These are phyloP conservation scores for Sugiyamaella sp. DNA, from an alignment of 1,139 yeast species.

Conservation along the genomic window DNA sequence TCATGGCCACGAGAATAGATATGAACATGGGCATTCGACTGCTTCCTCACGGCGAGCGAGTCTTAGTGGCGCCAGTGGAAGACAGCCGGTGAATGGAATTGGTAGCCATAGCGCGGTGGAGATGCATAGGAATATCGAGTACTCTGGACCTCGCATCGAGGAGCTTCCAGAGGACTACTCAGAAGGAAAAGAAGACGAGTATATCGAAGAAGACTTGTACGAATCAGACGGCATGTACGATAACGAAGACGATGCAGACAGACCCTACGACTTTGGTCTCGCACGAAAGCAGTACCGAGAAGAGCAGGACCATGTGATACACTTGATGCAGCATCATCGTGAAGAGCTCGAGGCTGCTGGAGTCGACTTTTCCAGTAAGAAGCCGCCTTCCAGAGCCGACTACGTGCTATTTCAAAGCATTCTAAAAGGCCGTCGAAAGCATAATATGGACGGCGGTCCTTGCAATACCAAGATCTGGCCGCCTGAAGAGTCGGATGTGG, in stretches of 20 bases:
- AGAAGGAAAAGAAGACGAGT: conserved; percentile 6
- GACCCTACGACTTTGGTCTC: neutral
- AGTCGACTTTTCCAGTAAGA: conserved; percentile 5
- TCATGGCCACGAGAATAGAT: conserved; percentile 23
- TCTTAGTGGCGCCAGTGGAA: too few species aligned
- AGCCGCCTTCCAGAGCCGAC: conserved; percentile 10
- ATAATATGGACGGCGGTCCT: conserved; percentile 15
- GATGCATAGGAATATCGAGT: neutral
- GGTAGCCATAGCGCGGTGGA: too few species aligned
- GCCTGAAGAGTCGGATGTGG: conserved; percentile 3
- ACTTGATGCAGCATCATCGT: conserved; percentile 15
- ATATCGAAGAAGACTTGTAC: conserved; percentile 22
- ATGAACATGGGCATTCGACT: conserved; percentile 19
- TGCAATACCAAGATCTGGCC: conserved; percentile 13
- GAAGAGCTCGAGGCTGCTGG: conserved; percentile 17
- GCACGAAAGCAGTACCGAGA: conserved; percentile 1
- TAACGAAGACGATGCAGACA: conserved; percentile 16
- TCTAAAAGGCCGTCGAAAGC: conserved; percentile 13
- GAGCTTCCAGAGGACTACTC: conserved; percentile 22
- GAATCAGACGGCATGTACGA: conserved; percentile 19
- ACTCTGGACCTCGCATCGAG: neutral
- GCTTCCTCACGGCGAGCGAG: too few species aligned
- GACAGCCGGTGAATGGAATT: too few species aligned
- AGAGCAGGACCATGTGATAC: conserved; percentile 13
- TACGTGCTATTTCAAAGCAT: conserved; percentile 8